Base-by-base conservation (phyloP, 495 filamentous ascomycete species). In the Talaromyces borbonicus region DNA sequence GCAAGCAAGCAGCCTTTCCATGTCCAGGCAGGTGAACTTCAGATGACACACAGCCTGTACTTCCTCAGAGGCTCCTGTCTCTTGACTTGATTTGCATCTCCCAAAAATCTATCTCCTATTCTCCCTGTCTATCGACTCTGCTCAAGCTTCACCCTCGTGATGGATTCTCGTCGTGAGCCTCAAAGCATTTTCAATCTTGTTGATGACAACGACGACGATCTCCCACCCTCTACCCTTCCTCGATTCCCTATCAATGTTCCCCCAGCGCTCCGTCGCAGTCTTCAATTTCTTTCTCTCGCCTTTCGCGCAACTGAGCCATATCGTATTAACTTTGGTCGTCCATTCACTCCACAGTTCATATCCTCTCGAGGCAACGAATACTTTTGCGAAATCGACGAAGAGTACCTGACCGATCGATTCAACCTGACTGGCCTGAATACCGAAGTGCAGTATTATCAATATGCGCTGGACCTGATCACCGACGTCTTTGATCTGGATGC, bases 401-500 rank as follows among this genome's bases (percentile, higher is more conserved):
- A 99, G 50, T 99, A 99, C 60, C 73, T 99, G 14, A 97, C 90
- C 41, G 92, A 99, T 61, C 83, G 92, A 31, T 99, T 99, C 74
- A 99, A 99, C 63, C 73, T 99, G 25, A 99, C 92, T 8, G 92
- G 90, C 32, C 78, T 99, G 25, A 96, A 97, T 62, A 87, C 88
- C 25, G 92, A 99, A 60, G 92, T 99, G 4, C 84, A 92, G 49
- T 95, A 97, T 72, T 99, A 99, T 58, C 90, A 99, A 62, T 93
- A 97, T 76, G 93, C 92, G 8, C 77, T 99, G 22, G 92, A 99
- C 59, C 78, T 99, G n/a, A 85, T 99, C 40, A 99, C 93, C n/a
- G 92, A 99, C 57, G 90, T 97, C 35, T 99, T 99, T 62, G 92
- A 99, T 56, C 83, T 97, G 56, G 92, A 99, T 64, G 95, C 92